A percentile compares a stretch with the other conserved stretches of the same genome.
phyloP scores from a whole-genome alignment of 148 eudicot species.

The Nyssa sinensis region DNA sequence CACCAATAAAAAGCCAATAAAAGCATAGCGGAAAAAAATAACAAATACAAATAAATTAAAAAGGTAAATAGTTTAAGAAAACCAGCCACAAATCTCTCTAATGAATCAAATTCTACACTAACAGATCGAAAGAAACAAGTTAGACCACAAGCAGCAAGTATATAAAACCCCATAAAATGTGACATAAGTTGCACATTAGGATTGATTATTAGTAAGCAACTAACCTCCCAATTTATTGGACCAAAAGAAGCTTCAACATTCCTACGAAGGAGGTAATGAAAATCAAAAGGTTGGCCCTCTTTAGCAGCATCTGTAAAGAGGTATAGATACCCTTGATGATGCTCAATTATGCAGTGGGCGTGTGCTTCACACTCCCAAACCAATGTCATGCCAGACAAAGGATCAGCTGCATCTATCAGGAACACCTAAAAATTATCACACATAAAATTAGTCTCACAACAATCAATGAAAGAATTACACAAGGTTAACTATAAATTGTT shows the following conservation, averaged over 20 bases:
- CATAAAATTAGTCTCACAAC: constrained; percentile 8
- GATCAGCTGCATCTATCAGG: constrained; percentile 77
- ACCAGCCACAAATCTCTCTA: not conserved
- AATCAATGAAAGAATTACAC: not conserved
- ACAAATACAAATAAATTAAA: not conserved
- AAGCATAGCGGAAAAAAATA: not conserved
- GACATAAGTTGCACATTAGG: not conserved
- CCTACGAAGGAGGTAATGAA: constrained; percentile 71
- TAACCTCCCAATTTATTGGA: constrained; percentile 80
- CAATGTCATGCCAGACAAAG: constrained; percentile 65
- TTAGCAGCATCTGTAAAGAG: constrained; percentile 72
- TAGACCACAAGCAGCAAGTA: not conserved
- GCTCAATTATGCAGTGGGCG: constrained; percentile 85
- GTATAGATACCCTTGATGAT: constrained; percentile 80
- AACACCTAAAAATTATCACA: constrained; percentile 54
- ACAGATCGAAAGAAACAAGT: not conserved
- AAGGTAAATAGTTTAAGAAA: not conserved
- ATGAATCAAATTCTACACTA: no score
- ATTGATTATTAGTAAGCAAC: constrained; percentile 5
- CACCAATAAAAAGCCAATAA: not conserved
- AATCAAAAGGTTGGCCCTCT: constrained; percentile 65
- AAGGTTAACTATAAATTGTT: not conserved
- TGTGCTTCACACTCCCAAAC: constrained; percentile 83
- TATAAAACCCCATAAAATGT: no score
- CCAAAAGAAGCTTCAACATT: constrained; percentile 45